phyloP scores from a whole-genome alignment of 2,329 filamentous ascomycete genomes.

The Fusarium veterinarium region DNA sequence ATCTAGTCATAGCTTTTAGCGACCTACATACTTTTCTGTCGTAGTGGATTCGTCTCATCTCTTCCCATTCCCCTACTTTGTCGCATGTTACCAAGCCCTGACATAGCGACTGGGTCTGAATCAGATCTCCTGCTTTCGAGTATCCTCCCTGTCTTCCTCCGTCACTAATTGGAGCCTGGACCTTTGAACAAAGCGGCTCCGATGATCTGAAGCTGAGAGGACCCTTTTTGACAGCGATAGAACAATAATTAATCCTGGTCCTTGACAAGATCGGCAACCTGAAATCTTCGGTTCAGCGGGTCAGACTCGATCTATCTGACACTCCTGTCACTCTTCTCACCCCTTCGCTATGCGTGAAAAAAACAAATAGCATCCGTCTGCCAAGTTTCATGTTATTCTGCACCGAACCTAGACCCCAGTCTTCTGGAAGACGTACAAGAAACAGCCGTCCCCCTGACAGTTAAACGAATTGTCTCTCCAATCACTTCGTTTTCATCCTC shows the following conservation, averaged over 20 bases:
- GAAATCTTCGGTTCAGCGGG: conserved; percentile 38
- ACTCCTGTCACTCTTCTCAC: conserved; percentile 24
- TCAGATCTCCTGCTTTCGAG: conserved; percentile 23
- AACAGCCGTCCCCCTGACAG: conserved; percentile 31
- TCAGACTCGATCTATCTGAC: conserved; percentile 37
- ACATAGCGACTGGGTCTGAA: conserved; percentile 28
- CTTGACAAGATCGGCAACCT: conserved; percentile 37
- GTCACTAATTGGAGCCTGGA: conserved; percentile 25
- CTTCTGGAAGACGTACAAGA: conserved; percentile 36
- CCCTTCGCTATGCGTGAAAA: conserved; percentile 25
- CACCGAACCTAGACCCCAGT: conserved; percentile 25
- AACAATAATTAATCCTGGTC: conserved; percentile 26
- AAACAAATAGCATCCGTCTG: conserved; percentile 31
- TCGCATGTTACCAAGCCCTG: conserved; percentile 31
- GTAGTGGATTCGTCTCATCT: conserved; percentile 48
- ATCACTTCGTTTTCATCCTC: conserved; percentile 21
- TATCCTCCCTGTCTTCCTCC: conserved; percentile 10
- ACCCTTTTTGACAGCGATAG: conserved; percentile 19
- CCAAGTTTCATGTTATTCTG: conserved; percentile 30
- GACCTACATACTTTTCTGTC: conserved; percentile 38
- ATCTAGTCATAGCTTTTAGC: conserved; percentile 42
- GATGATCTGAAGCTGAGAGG: conserved; percentile 33
- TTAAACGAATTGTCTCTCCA: conserved; percentile 28
- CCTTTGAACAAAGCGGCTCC: conserved; percentile 25
- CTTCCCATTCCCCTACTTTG: conserved; percentile 36